A percentile compares a stretch with the other conserved stretches of the same genome.
Conservation (phyloP, 768 basidiomycete genomes). For the Lactarius pseudohatsudake region DNA sequence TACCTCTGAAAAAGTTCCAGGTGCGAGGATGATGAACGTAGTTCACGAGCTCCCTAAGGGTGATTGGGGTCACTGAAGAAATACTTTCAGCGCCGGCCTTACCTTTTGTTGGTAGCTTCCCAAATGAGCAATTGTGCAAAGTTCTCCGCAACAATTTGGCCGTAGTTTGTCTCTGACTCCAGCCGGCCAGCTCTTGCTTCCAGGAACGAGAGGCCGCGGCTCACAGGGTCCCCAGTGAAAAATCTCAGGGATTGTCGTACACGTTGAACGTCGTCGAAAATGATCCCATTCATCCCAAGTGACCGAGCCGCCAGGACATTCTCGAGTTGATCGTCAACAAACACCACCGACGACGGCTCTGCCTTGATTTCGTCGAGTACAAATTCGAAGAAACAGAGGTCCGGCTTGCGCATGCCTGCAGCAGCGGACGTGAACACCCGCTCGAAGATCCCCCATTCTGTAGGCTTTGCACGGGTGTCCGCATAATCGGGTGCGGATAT, state of each 20-base stretch:
- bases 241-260: conserved; percentile 50
- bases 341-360: conserved; percentile 49
- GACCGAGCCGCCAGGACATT: conserved; percentile 59
- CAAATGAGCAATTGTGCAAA: conserved; percentile 59
- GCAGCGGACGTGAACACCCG: conserved; percentile 52
- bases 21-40: conserved; percentile 39
- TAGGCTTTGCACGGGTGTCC: conserved; percentile 44
- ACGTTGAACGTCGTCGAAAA: conserved; percentile 44
- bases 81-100: conserved; percentile 11
- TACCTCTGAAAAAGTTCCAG: conserved; percentile 59
- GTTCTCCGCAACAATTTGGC: conserved; percentile 48
- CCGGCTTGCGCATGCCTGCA: conserved; percentile 56
- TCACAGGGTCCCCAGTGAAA: conserved; percentile 47
- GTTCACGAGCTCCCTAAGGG: conserved; percentile 43
- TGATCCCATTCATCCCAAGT: conserved; percentile 54
- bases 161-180: conserved; percentile 46
- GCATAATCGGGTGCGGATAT: conserved; percentile 54
- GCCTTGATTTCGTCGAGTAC: conserved; percentile 48
- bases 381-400: conserved; percentile 52
- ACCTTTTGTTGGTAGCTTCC: conserved; percentile 51
- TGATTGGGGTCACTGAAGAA: background rate
- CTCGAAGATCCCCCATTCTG: conserved; percentile 51
- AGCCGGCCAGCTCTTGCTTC: conserved; percentile 41
- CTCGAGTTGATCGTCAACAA: conserved; percentile 61
- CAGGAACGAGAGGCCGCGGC: conserved; percentile 45